Conservation (phyloP, 148 eudicot species). For the Beta vulgaris region DNA sequence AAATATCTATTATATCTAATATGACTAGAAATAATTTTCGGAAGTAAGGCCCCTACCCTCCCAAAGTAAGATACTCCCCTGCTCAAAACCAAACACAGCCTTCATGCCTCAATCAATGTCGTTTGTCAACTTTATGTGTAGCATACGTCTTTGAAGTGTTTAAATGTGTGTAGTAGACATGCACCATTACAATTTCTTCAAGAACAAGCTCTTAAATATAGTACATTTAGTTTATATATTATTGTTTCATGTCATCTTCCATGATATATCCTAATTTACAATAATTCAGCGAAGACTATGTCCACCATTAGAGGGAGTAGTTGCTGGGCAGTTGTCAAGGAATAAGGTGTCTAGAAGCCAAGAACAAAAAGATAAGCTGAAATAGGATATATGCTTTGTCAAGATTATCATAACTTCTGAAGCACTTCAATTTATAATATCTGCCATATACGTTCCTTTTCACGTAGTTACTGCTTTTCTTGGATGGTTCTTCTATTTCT, state of each 20-base stretch:
- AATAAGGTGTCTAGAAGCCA: conserved; percentile 19
- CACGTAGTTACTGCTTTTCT: conserved; percentile 8
- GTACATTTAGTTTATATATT: background rate
- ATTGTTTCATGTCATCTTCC: conserved; percentile 4
- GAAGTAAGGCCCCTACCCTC: no score
- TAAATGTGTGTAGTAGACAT: conserved; percentile 8
- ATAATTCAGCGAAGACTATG: conserved; percentile 25
- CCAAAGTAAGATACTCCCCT: background rate
- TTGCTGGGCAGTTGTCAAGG: conserved; percentile 25
- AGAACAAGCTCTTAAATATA: background rate
- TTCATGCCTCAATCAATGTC: background rate
- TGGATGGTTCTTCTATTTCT: background rate
- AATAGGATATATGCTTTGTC: conserved; percentile 22
- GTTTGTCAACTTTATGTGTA: background rate
- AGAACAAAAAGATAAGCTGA: conserved; percentile 6
- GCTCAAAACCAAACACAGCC: no score
- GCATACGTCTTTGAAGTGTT: conserved; percentile 2
- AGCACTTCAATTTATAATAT: conserved; percentile 19
- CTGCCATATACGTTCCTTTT: conserved; percentile 14
- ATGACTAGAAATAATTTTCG: no score
- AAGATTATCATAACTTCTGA: conserved; percentile 26
- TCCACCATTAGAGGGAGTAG: conserved; percentile 28
- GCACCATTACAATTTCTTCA: background rate
- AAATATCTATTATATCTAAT: no score
- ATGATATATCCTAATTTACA: background rate